A percentile compares a stretch with the other conserved stretches of the same genome.
Evolutionary conservation across 208 protist genomes (phyloP).

Genomic region (Wallacemonas rigidus): DNA sequence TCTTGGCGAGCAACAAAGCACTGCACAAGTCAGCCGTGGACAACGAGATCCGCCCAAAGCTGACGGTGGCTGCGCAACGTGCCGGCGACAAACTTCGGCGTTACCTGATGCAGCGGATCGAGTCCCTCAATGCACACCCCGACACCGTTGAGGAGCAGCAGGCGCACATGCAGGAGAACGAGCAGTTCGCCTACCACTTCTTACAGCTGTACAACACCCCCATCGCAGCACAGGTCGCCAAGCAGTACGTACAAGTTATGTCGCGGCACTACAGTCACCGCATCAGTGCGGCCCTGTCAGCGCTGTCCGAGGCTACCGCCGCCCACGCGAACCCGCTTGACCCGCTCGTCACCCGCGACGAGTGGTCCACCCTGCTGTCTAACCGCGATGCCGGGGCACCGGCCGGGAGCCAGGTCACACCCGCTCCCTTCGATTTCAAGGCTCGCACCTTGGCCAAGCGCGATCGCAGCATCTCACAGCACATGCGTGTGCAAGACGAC

Average conservation of each 20-base stretch:
- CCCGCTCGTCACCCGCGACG: slow-evolving; percentile 62
- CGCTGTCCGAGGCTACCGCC: slow-evolving; percentile 51
- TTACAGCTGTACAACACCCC: slow-evolving; percentile 75
- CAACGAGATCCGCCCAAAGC: slow-evolving; percentile 76
- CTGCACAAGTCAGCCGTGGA: slow-evolving; percentile 79
- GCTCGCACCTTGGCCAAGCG: slow-evolving; percentile 47
- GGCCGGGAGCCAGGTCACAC: slow-evolving; percentile 55
- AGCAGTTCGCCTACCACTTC: slow-evolving; percentile 75
- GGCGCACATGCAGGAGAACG: slow-evolving; percentile 54
- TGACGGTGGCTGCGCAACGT: slow-evolving; percentile 60
- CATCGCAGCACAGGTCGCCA: slow-evolving; percentile 53
- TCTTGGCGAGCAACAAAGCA: slow-evolving; percentile 72
- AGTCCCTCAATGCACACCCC: slow-evolving; percentile 41
- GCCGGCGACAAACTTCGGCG: slow-evolving; percentile 83
- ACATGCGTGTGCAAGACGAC: slow-evolving; percentile 50
- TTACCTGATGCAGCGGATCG: slow-evolving; percentile 61
- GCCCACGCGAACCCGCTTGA: slow-evolving; percentile 55
- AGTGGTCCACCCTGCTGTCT: slow-evolving; percentile 48
- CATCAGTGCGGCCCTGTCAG: slow-evolving; percentile 35
- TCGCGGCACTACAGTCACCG: slow-evolving; percentile 47
- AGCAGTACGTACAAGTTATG: slow-evolving; percentile 73
- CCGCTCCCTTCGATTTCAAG: slow-evolving; percentile 39
- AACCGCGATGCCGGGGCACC: slow-evolving; percentile 70
- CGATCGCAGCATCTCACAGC: slow-evolving; percentile 77
- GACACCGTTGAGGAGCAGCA: slow-evolving; percentile 49